Evolutionary conservation across 345 rosid species (phyloP).

Genomic region (Arabidopsis arenosa): DNA sequence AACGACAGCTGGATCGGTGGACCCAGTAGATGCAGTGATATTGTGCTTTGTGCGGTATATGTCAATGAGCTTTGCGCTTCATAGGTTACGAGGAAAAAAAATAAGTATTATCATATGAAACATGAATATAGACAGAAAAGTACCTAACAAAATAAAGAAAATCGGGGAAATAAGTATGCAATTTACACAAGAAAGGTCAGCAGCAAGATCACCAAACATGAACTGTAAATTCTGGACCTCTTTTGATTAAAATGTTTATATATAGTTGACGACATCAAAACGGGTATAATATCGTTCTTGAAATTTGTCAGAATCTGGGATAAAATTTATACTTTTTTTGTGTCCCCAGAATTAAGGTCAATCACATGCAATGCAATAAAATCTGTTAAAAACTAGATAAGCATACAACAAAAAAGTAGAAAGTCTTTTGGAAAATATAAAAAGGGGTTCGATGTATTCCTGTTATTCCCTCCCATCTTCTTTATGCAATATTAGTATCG

Average conservation of each 20-base stretch:
- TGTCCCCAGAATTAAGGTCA: slow-evolving; percentile 17
- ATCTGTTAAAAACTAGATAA: slow-evolving; percentile 1
- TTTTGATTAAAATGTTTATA: slow-evolving; percentile 3
- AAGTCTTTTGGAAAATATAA: neutral
- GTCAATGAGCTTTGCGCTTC: slow-evolving; percentile 91
- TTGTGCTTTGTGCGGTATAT: slow-evolving; percentile 83
- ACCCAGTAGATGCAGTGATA: slow-evolving; percentile 82
- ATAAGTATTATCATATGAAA: neutral
- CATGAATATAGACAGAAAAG: slow-evolving; percentile 7
- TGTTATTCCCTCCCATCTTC: neutral
- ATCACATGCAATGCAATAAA: slow-evolving; percentile 24
- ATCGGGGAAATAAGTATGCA: slow-evolving; percentile 9
- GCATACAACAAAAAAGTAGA: slow-evolving; percentile 20
- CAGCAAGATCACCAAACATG: slow-evolving; percentile 30
- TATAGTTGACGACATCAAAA: slow-evolving; percentile 14
- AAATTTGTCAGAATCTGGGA: slow-evolving; percentile 20
- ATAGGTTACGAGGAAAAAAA: slow-evolving; percentile 17
- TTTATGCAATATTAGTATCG: slow-evolving; percentile 21
- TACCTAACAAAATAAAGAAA: neutral
- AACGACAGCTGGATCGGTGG: slow-evolving; percentile 85
- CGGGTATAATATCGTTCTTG: slow-evolving; percentile 24
- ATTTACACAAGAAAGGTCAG: slow-evolving; percentile 18
- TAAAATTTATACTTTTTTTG: neutral
- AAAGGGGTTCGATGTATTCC: slow-evolving; percentile 3
- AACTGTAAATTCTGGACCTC: neutral